Percentiles rank a stretch among this genome's conserved stretches.
These are phyloP conservation scores for Botrytis tulipae DNA, from an alignment of 2,329 filamentous ascomycete genomes.

Conservation along the genomic window DNA sequence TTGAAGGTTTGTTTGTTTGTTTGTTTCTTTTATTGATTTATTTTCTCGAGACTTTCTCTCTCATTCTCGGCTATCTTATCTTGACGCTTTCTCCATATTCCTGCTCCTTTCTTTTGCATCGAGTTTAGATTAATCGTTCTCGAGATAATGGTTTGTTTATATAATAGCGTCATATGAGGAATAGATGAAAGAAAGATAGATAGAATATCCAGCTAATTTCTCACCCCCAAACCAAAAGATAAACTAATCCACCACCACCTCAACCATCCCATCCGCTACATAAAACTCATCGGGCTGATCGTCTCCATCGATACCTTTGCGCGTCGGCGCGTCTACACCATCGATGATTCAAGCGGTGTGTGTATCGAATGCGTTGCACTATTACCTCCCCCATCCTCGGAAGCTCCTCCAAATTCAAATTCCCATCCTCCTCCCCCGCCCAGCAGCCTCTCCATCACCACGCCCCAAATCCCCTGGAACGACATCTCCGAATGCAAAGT, in stretches of 20 bases:
- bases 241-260: slow-evolving; percentile 61
- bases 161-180: neutral
- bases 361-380: slow-evolving; percentile 49
- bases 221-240: slow-evolving; percentile 39
- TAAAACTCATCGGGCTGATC: slow-evolving; percentile 68
- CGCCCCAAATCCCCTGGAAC: slow-evolving; percentile 32
- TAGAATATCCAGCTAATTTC: neutral
- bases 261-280: slow-evolving; percentile 76
- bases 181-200: neutral
- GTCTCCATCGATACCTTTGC: slow-evolving; percentile 57
- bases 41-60: neutral
- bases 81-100: neutral
- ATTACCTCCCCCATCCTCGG: slow-evolving; percentile 21
- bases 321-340: slow-evolving; percentile 50
- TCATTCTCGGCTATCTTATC: neutral
- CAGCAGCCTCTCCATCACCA: slow-evolving; percentile 50
- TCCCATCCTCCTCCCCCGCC: neutral
- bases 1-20: slow-evolving; percentile 48
- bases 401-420: neutral
- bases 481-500: slow-evolving; percentile 52
- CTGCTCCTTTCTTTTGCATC: neutral
- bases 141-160: too few relatives aligned
- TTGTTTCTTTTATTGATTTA: neutral
- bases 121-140: too few relatives aligned
- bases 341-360: slow-evolving; percentile 65